These are phyloP conservation scores for Aurantiochytrium sp. DNA, from an alignment of 108 stramenopile genomes.

Conservation along the genomic window DNA sequence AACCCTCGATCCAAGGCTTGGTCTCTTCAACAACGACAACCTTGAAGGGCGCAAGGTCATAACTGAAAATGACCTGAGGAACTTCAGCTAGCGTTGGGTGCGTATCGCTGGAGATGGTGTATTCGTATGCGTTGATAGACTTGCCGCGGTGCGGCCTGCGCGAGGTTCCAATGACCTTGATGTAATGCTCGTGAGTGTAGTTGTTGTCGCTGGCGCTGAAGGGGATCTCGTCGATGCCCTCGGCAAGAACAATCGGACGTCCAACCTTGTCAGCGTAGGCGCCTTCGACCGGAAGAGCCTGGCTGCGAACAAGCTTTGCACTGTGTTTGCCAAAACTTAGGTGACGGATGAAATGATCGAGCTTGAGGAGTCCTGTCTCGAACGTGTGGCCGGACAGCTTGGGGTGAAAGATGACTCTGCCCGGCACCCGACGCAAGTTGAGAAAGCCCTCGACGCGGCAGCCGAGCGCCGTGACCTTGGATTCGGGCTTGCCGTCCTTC, in stretches of 20 bases:
- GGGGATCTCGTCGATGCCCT: not conserved
- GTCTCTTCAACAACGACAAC: not conserved
- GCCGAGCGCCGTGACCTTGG: not conserved
- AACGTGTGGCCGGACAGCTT: conserved; percentile 2
- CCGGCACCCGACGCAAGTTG: not conserved
- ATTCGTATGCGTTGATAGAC: not conserved
- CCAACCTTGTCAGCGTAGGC: not conserved
- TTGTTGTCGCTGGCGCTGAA: not conserved
- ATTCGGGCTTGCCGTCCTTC: not conserved
- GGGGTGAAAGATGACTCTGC: not conserved
- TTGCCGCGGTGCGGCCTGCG: not conserved
- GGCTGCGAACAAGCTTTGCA: not conserved
- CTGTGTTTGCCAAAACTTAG: conserved; percentile 2
- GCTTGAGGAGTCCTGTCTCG: not conserved
- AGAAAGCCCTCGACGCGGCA: not conserved
- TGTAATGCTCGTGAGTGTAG: not conserved
- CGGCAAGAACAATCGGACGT: not conserved
- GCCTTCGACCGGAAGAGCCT: not conserved
- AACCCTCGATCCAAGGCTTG: conserved; percentile 13
- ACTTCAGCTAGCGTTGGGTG: not conserved
- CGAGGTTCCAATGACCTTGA: not conserved
- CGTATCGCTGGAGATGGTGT: not conserved
- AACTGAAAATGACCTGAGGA: not conserved
- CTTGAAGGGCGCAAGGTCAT: not conserved
- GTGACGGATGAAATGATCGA: not conserved